These are phyloP conservation scores for Silene noctiflora DNA, from an alignment of 179 eudicot genomes.

Conservation along the genomic window DNA sequence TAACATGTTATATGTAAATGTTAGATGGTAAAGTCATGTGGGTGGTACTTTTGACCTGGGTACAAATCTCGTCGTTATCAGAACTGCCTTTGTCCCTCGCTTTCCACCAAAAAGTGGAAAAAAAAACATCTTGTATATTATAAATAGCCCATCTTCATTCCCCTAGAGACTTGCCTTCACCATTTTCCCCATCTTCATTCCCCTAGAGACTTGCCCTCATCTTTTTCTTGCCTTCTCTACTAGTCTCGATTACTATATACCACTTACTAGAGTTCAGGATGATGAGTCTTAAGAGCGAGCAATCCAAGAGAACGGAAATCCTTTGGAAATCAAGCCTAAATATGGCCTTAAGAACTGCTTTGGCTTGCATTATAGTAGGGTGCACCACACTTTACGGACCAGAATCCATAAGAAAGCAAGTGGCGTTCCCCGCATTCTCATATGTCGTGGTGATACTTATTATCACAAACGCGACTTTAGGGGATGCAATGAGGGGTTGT, in stretches of 20 bases:
- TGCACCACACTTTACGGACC: constrained; percentile 54
- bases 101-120: neutral
- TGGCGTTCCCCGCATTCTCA: constrained; percentile 57
- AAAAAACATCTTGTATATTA: neutral
- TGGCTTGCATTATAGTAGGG: constrained; percentile 62
- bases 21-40: neutral
- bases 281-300: constrained; percentile 20
- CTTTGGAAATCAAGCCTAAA: constrained; percentile 45
- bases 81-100: neutral
- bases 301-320: constrained; percentile 29
- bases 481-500: constrained; percentile 52
- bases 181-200: constrained; percentile 17
- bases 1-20: constrained; percentile 6
- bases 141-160: constrained; percentile 19
- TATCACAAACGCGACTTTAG: constrained; percentile 53
- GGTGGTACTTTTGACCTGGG: neutral
- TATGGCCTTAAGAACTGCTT: constrained; percentile 52
- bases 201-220: constrained; percentile 6
- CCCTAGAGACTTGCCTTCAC: constrained; percentile 8
- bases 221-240: constrained; percentile 1
- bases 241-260: neutral
- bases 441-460: constrained; percentile 60
- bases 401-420: constrained; percentile 20
- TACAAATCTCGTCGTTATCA: neutral
- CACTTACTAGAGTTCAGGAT: neutral